A percentile compares a stretch with the other conserved stretches of the same genome.
Evolutionary conservation across 768 basidiomycete species (phyloP).

Genomic region (Leccinellum rugosiceps): DNA sequence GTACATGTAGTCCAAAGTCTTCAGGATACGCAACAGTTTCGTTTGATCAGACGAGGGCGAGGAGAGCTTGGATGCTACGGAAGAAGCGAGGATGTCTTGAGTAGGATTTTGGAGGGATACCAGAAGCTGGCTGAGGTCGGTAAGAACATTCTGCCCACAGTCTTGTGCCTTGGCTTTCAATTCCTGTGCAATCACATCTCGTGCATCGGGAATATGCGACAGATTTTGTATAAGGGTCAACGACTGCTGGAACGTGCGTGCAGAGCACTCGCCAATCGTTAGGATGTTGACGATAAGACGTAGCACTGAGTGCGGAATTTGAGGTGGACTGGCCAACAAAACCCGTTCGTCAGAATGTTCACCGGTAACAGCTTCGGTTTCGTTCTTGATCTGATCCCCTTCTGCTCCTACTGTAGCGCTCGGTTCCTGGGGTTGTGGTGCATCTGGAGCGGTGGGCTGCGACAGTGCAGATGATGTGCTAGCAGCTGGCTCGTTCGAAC

Average conservation of each 20-base stretch:
- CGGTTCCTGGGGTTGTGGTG: slow-evolving; percentile 13
- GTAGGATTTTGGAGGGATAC: slow-evolving; percentile 54
- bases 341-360: slow-evolving; percentile 38
- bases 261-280: slow-evolving; percentile 96
- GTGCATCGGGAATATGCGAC: slow-evolving; percentile 82
- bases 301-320: slow-evolving; percentile 80
- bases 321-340: slow-evolving; percentile 72
- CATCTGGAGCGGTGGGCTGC: slow-evolving; percentile 7
- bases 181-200: slow-evolving; percentile 87
- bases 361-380: slow-evolving; percentile 11
- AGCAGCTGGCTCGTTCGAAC: slow-evolving; percentile 14
- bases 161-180: slow-evolving; percentile 83
- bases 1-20: slow-evolving; percentile 98
- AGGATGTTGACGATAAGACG: slow-evolving; percentile 94
- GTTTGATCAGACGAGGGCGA: slow-evolving; percentile 93
- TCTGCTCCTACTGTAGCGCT: slow-evolving; percentile 10
- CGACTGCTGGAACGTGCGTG: slow-evolving; percentile 93
- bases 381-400: slow-evolving; percentile 24
- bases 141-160: slow-evolving; percentile 70
- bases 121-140: slow-evolving; percentile 76
- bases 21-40: slow-evolving; percentile 91
- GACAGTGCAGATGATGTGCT: slow-evolving; percentile 2
- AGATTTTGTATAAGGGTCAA: slow-evolving; percentile 90
- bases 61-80: slow-evolving; percentile 86
- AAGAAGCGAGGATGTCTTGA: slow-evolving; percentile 55